A percentile compares a stretch with the other conserved stretches of the same genome.
Evolutionary conservation across 1,284 basidiomycete species (phyloP).

Genomic region (Xerocomus minutiporus): DNA sequence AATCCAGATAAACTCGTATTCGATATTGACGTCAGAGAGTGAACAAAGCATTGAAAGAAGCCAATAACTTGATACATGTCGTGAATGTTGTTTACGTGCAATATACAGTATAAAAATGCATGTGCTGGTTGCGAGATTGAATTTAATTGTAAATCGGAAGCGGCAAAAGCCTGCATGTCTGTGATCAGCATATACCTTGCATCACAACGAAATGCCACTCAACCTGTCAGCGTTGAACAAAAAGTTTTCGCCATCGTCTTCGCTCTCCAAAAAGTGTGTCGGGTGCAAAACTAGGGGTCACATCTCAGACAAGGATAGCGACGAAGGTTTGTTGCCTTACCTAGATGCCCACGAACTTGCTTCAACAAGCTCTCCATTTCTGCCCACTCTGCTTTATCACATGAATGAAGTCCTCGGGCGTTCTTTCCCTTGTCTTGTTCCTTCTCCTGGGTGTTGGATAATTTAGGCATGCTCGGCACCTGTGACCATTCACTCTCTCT

Average conservation of each 20-base stretch:
- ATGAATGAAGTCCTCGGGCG: conserved; percentile 58
- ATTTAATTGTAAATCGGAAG: conserved; percentile 53
- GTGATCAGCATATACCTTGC: conserved; percentile 3
- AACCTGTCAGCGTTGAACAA: conserved; percentile 84
- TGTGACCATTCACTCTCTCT: conserved; percentile 19
- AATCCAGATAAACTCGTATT: conserved; percentile 24
- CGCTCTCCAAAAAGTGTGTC: conserved; percentile 79
- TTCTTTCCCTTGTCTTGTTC: conserved; percentile 26
- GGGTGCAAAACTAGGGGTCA: conserved; percentile 65
- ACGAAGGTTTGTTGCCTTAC: conserved; percentile 41
- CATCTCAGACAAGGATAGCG: background rate
- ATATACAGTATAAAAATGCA: background rate
- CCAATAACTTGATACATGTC: conserved; percentile 1
- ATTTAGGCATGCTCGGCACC: conserved; percentile 9
- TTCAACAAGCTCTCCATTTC: conserved; percentile 83
- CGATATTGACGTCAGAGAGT: conserved; percentile 19
- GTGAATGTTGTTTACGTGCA: conserved; percentile 5
- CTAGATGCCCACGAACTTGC: conserved; percentile 79
- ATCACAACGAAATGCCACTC: conserved; percentile 18
- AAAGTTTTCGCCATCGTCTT: conserved; percentile 85
- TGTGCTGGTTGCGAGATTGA: background rate
- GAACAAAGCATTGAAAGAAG: conserved; percentile 1
- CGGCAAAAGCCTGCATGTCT: conserved; percentile 41
- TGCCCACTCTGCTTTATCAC: conserved; percentile 77
- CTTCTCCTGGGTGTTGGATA: conserved; percentile 20